phyloP scores from a whole-genome alignment of 2,329 filamentous ascomycete genomes.

The Alternaria consortialis region DNA sequence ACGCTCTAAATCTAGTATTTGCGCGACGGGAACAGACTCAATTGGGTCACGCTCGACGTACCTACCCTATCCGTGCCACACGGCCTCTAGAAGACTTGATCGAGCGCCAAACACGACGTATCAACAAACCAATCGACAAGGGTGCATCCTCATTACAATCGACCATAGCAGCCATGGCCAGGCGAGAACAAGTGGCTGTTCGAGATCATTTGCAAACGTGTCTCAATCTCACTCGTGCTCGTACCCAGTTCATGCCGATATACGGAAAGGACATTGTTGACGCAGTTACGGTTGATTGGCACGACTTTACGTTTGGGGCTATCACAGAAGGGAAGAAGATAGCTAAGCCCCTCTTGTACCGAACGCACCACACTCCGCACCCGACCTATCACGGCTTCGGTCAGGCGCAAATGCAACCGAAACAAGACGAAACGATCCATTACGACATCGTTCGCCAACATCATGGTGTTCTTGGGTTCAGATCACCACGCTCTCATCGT shows the following conservation, averaged over 20 bases:
- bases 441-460: slow-evolving; percentile 55
- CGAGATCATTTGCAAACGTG: slow-evolving; percentile 79
- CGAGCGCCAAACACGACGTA: slow-evolving; percentile 70
- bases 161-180: slow-evolving; percentile 72
- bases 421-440: slow-evolving; percentile 16
- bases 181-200: slow-evolving; percentile 73
- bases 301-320: slow-evolving; percentile 45
- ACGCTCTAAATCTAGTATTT: slow-evolving; percentile 82
- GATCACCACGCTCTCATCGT: slow-evolving; percentile 36
- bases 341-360: slow-evolving; percentile 20
- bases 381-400: slow-evolving; percentile 27
- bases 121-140: slow-evolving; percentile 60
- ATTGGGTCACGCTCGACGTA: slow-evolving; percentile 60
- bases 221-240: slow-evolving; percentile 81
- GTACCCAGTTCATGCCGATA: slow-evolving; percentile 80
- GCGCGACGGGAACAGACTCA: slow-evolving; percentile 70
- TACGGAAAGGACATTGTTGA: slow-evolving; percentile 85
- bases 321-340: slow-evolving; percentile 52
- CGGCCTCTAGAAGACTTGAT: slow-evolving; percentile 73
- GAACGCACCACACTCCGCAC: slow-evolving; percentile 15
- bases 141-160: slow-evolving; percentile 71
- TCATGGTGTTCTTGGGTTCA: slow-evolving; percentile 43
- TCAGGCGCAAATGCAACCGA: slow-evolving; percentile 35
- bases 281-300: slow-evolving; percentile 68
- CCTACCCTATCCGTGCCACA: slow-evolving; percentile 67